Conservation (phyloP, 1,284 basidiomycete species). For the Ustilago shanxiensis region DNA sequence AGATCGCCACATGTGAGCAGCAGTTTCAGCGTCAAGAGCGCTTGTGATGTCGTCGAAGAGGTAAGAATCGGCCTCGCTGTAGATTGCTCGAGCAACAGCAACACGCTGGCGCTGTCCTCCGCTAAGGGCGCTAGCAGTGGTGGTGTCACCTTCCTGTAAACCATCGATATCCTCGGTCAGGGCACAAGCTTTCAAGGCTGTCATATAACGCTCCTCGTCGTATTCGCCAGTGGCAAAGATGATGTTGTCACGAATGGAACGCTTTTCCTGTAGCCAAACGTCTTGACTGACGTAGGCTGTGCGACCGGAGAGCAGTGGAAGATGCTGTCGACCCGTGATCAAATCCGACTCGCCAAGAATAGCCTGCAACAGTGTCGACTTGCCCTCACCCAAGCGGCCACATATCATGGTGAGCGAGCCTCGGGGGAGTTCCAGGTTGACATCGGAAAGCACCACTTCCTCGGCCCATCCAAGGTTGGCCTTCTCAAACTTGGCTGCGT, state of each 20-base stretch:
- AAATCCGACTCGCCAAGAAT: conserved; percentile 63
- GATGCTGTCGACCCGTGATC: conserved; percentile 36
- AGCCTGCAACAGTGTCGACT: conserved; percentile 61
- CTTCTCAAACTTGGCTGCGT: conserved; percentile 41
- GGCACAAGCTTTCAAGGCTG: conserved; percentile 58
- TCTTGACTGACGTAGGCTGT: conserved; percentile 64
- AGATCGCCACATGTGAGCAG: conserved; percentile 72
- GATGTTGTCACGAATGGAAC: conserved; percentile 63
- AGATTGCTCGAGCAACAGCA: conserved; percentile 64
- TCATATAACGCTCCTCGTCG: conserved; percentile 53
- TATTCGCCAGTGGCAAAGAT: conserved; percentile 57
- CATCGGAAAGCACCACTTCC: conserved; percentile 25
- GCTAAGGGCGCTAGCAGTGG: conserved; percentile 59
- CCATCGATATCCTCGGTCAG: conserved; percentile 56
- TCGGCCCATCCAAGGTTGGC: conserved; percentile 46
- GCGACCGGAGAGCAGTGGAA: conserved; percentile 29
- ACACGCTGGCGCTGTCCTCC: conserved; percentile 67
- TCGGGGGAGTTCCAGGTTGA: conserved; percentile 48
- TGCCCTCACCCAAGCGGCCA: conserved; percentile 63
- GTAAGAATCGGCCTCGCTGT: conserved; percentile 59
- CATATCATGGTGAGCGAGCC: conserved; percentile 59
- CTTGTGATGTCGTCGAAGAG: conserved; percentile 67
- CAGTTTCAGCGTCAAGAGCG: conserved; percentile 76
- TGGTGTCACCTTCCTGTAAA: conserved; percentile 61
- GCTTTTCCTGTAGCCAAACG: conserved; percentile 60